Evolutionary conservation across 768 basidiomycete species (phyloP).

Genomic region (Auriscalpium microsporum): DNA sequence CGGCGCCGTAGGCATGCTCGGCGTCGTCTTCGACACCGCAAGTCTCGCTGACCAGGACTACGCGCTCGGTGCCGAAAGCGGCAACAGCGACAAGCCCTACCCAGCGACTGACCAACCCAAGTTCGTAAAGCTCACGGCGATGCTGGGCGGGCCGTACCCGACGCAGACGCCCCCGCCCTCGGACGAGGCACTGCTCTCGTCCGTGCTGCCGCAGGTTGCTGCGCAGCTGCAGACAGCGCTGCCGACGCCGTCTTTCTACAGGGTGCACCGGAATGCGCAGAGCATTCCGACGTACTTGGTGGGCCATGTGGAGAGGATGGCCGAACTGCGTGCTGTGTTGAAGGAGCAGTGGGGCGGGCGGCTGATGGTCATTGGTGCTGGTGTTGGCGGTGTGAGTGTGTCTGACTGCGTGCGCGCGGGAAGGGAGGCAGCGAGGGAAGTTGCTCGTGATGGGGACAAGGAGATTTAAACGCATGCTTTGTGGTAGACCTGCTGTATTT

Average conservation of each 20-base stretch:
- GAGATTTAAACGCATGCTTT: no score
- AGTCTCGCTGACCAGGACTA: constrained; percentile 55
- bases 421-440: constrained; percentile 31
- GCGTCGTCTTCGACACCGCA: constrained; percentile 86
- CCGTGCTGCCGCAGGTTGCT: constrained; percentile 14
- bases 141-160: constrained; percentile 78
- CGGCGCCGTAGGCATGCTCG: constrained; percentile 48
- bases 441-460: background rate
- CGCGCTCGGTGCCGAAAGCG: constrained; percentile 8
- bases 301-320: constrained; percentile 67
- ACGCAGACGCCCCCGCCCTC: constrained; percentile 20
- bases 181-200: constrained; percentile 19
- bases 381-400: constrained; percentile 80
- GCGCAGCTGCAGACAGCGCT: constrained; percentile 13
- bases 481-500: no score
- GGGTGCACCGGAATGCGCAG: constrained; percentile 42
- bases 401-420: constrained; percentile 80
- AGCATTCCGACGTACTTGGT: constrained; percentile 77
- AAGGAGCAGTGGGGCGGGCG: constrained; percentile 26
- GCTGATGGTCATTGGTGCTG: constrained; percentile 72
- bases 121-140: constrained; percentile 77
- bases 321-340: constrained; percentile 42
- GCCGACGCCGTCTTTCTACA: constrained; percentile 49
- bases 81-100: constrained; percentile 4
- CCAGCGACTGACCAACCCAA: constrained; percentile 1